Evolutionary conservation across 371 early-diverging fungal species (phyloP), one percentile per base, ranked within the genome.

Genomic region (Mucor mucedo): DNA sequence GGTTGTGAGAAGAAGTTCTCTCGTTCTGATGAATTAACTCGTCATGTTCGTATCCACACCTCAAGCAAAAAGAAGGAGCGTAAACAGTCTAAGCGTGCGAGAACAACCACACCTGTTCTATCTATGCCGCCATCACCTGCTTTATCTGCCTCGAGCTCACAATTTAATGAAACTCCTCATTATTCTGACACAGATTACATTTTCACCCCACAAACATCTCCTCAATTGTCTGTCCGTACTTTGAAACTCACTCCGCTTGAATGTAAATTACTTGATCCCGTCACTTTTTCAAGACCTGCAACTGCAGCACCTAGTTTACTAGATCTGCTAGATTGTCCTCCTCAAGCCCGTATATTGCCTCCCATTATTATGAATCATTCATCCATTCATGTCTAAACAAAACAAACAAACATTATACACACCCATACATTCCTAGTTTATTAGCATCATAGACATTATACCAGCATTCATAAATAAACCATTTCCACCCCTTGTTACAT

Each of bases 1-100:
- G 84, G 84, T 45, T 93, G 93, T 72, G 83, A 84, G 47, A 92
- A 91, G 71, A 78, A 86, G 14, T 94, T 94, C 75, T 88, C 91
- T 33, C 84, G 93, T 55, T 87, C 87, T 2, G 87, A 89, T 66
- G 87, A 87, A 69, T 66, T 89, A 32, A 87, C 87, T 9, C 79
- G 87, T 40, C 89, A 87, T 69, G 77, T 77, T 63, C 83, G 86
- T 63, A 86, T 84, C 55, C 87, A 89, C 62, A 80, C 84, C 13
- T 80, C 84, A 50, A 69, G 72, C n/a, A 77, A 63, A 54, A 70
- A 70, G 42, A 65, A 56, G 28, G 58, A 58, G 33, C 80, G 78
- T 14, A 60, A 48, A 65, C 56, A 72, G 55, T 67, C 66, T 65
- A 60, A 75, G 48, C 63, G 58, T 32, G 41, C 61, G 13, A 40